Base-by-base conservation (phyloP, 1,139 yeast genomes). In the Protomyces lactucae-debilis region DNA sequence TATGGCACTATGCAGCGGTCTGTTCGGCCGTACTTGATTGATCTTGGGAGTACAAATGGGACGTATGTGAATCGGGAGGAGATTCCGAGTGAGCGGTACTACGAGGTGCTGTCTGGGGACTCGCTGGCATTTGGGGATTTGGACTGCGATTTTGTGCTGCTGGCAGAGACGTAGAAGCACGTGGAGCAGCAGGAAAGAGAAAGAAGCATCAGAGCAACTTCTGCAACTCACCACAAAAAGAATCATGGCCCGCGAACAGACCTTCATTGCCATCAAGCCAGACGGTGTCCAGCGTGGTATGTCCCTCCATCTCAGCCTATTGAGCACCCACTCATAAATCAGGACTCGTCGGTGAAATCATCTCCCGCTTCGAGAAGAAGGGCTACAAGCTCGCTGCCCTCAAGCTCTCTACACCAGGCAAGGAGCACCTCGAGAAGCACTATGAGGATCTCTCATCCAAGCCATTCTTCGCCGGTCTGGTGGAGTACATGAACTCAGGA, bases 281-380 rank as follows among this genome's bases (percentile, higher is more conserved):
- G 99, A 93, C 81, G 99, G 98, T 82, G 99, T 93, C 84, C 98
- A 93, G 85, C 91, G 99, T 83, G 97, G 98, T 70, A 16, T 23
- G 55, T 52, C 43, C 16, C 12, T 32, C n/a, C 35, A 18, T 18
- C 23, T 6, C 12, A 9, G 18, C 18, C n/a, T n/a, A 46, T 16
- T 16, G 25, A 21, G 18, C 18, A 16, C n/a, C 18, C 46, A 40
- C 46, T 40, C 9, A 37, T 37, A 4, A 9, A 9, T 1, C 53
- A 32, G 63, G 63, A 23, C 85, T 95, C 78, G 83, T 92, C 80
- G 81, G 95, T 77, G 83, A 88, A 73, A 92, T 95, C 83, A 77
- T 95, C 73, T 83, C 87, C 74, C 91, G 99, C 82, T 95, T 95
- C 80, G 97, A 92, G 83, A 83, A 87, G 84, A 70, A 70, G 67